A percentile compares a stretch with the other conserved stretches of the same genome.
Evolutionary conservation across 2,329 filamentous ascomycete genomes (phyloP).

Genomic region (Fusarium multiceps): DNA sequence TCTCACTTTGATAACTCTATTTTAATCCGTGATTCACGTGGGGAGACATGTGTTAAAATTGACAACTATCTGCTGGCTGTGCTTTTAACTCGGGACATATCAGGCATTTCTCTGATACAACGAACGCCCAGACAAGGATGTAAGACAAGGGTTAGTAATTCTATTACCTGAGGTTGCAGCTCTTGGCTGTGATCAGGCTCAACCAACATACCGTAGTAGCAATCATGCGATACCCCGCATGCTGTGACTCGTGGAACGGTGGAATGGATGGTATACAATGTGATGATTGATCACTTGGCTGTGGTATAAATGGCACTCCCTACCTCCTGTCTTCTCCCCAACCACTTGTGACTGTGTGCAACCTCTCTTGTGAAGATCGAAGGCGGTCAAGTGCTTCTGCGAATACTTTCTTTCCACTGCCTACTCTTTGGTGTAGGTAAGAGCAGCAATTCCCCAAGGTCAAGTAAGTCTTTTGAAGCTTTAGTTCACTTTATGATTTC

Average conservation of each 20-base stretch:
- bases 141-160: conserved; percentile 36
- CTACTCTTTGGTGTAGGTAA: neutral
- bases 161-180: conserved; percentile 45
- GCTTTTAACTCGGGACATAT: conserved; percentile 1
- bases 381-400: neutral
- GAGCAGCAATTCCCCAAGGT: neutral
- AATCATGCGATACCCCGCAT: conserved; percentile 44
- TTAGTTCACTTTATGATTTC: neutral
- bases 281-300: conserved; percentile 12
- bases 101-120: conserved; percentile 20
- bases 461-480: conserved; percentile 23
- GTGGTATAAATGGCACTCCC: conserved; percentile 32
- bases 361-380: neutral
- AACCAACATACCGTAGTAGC: conserved; percentile 8
- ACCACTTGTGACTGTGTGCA: neutral
- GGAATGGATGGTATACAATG: conserved; percentile 4
- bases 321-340: neutral
- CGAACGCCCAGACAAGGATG: conserved; percentile 18
- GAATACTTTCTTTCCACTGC: neutral
- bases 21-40: neutral
- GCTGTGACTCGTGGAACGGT: conserved; percentile 17
- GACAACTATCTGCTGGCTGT: neutral
- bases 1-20: neutral
- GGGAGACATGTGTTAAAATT: neutral
- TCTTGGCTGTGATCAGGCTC: conserved; percentile 33